Evolutionary conservation across 495 filamentous ascomycete species (phyloP).

Genomic region (Parathielavia hyrcaniae): DNA sequence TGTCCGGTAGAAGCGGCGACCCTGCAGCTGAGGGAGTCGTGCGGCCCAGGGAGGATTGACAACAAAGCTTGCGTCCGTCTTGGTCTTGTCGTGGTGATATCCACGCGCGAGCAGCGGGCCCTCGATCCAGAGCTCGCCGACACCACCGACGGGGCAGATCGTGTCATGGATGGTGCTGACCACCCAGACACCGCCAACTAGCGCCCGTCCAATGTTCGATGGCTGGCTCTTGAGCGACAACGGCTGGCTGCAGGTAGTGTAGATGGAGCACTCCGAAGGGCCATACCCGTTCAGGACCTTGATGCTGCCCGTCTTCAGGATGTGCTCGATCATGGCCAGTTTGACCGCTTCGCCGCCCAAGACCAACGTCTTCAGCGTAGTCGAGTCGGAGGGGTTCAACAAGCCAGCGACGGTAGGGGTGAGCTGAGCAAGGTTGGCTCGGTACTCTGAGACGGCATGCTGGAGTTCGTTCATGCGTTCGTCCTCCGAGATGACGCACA

Average conservation of each 20-base stretch:
- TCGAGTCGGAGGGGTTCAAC: no score
- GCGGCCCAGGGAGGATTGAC: constrained; percentile 16
- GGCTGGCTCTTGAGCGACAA: constrained; percentile 7
- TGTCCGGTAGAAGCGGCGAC: constrained; percentile 49
- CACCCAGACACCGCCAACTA: constrained; percentile 39
- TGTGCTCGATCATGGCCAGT: constrained; percentile 19
- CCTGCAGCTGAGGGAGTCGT: neutral
- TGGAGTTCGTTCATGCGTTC: constrained; percentile 24
- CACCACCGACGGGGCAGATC: constrained; percentile 58
- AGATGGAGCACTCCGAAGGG: constrained; percentile 43
- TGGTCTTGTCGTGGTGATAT: constrained; percentile 61
- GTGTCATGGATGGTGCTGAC: constrained; percentile 52
- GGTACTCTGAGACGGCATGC: constrained; percentile 23
- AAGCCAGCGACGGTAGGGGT: constrained; percentile 10
- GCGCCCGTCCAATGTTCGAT: constrained; percentile 21
- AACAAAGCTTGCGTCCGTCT: constrained; percentile 50
- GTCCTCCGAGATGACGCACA: constrained; percentile 33
- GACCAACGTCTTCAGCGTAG: no score
- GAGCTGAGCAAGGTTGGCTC: constrained; percentile 13
- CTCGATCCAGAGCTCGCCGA: constrained; percentile 73
- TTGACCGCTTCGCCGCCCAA: constrained; percentile 30
- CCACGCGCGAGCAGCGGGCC: constrained; percentile 52
- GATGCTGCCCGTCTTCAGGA: no score
- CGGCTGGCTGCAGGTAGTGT: constrained; percentile 20
- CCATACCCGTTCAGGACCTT: constrained; percentile 51